Base-by-base conservation (phyloP, 179 eudicot species). In the Heliamphora pulchella region DNA sequence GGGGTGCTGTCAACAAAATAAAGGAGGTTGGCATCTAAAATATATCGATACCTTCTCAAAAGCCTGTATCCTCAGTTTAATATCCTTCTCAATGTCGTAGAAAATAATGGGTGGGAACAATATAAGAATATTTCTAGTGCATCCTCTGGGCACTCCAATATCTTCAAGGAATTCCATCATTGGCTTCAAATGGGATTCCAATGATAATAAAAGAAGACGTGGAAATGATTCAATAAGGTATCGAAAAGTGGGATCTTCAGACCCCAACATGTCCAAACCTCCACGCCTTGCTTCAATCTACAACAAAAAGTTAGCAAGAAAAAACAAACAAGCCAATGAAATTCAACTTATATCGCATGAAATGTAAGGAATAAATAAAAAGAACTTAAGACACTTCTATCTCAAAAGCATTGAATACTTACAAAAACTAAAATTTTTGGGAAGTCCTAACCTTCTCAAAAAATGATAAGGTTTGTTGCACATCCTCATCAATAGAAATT, bases 231-330 rank as follows among this genome's bases (percentile, higher is more conserved):
- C 93, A 73, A 93, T 87, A 57, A 95, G 92, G 83, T 85, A 84
- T 67, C 85, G 83, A 64, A 95, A 88, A 77, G 97, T 85, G 72
- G 91, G 77, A 80, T 88, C 89, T 79, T 79, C 76, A 8, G 84
- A 86, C 44, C 92, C 97, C 82, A 95, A 82, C 88, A 84, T 84
- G 79, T 86, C 85, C 85, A 95, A 87, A 81, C 98, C 98, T 71
- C 97, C 98, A 82, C 98, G 94, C 82, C 93, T 85, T 74, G 98
- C 98, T 85, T 91, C 95, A 66, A 92, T 89, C 98, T 95, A 83
- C 79, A 71, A 41, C 69, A 83, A 6, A 43, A 61, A 62, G 20
- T 46, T 15, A 57, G 17, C 0, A 1, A 79, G 6, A 66, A 43
- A 53, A 17, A 54, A 51, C 46, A 66, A 47, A 65, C 11, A 15